Base-by-base conservation (phyloP, 139 green algal genomes). In the Tetradesmus lagerheimii region DNA sequence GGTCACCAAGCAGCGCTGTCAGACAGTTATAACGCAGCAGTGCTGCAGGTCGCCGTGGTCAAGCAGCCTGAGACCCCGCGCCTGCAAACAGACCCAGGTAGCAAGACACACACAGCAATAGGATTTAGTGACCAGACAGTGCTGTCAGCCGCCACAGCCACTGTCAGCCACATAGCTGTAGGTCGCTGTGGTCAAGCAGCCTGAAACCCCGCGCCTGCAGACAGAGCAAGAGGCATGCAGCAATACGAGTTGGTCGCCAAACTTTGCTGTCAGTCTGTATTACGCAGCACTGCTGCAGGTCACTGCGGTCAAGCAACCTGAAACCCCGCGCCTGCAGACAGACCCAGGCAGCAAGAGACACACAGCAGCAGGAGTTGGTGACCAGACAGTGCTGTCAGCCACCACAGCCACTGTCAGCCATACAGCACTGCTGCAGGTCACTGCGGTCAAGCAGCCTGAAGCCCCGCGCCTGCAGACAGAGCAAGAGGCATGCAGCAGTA, bases 51-150 rank as follows among this genome's bases (percentile, higher is more conserved):
- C 12, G 9, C 57, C 9, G 38, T 87, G 75, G 76, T 93, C 86
- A 35, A 95, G 50, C 82, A 95, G 47, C 67, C n/a, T 78, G 29
- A 78, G n/a, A 37, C 37, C 25, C 75, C 83, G 25, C 67, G 29
- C 31, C 67, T 66, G 29, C 67, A 79, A 37, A 37, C 23, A n/a
- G n/a, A n/a, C n/a, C n/a, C n/a, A n/a, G n/a, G n/a, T n/a, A n/a
- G n/a, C n/a, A n/a, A n/a, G n/a, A n/a, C n/a, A n/a, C n/a, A n/a
- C n/a, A n/a, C n/a, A n/a, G n/a, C n/a, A n/a, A n/a, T n/a, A n/a
- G n/a, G n/a, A n/a, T n/a, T n/a, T n/a, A 5, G 37, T 41, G 25
- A 34, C 31, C 11, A 5, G n/a, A 14, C 50, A 50, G 25, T 47
- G 11, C 6, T 16, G 45, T 53, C 8, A 53, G 8, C 11, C 8